Conservation (phyloP, 2,329 filamentous ascomycete genomes). For the Arthrobotrys pseudoclavata region DNA sequence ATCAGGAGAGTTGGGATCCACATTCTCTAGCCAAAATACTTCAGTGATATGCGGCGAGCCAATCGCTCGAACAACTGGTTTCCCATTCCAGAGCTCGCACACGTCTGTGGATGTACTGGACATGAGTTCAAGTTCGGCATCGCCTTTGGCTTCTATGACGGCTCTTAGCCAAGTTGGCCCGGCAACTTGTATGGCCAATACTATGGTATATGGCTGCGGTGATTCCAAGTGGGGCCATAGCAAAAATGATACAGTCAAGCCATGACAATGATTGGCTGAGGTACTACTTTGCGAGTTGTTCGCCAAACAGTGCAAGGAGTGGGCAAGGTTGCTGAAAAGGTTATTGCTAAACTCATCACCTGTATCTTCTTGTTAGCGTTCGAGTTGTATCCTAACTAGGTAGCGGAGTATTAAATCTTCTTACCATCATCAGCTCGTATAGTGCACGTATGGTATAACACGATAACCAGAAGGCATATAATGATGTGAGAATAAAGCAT, state of each 20-base stretch:
- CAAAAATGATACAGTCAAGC: constrained; percentile 61
- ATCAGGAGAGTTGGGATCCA: neutral
- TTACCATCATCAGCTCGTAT: neutral
- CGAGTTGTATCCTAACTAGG: neutral
- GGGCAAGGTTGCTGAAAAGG: constrained; percentile 65
- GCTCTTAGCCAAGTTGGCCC: constrained; percentile 63
- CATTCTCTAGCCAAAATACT: constrained; percentile 62
- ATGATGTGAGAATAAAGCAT: neutral
- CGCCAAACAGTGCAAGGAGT: constrained; percentile 66
- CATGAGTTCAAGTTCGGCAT: constrained; percentile 67
- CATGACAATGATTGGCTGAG: constrained; percentile 64
- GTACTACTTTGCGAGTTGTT: constrained; percentile 66
- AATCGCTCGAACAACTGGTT: constrained; percentile 65
- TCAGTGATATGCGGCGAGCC: constrained; percentile 65
- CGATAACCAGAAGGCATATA: neutral
- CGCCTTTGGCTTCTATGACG: constrained; percentile 66
- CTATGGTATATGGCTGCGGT: constrained; percentile 66
- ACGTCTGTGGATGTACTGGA: constrained; percentile 67
- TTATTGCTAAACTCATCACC: constrained; percentile 65
- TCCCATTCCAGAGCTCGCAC: constrained; percentile 66
- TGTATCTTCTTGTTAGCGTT: neutral
- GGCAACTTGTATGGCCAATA: constrained; percentile 65
- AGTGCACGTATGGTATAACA: neutral
- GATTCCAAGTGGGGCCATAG: constrained; percentile 65
- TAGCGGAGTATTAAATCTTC: neutral